Conservation (phyloP, 192 early-diverging fungal genomes). For the Kappamyces sp. region DNA sequence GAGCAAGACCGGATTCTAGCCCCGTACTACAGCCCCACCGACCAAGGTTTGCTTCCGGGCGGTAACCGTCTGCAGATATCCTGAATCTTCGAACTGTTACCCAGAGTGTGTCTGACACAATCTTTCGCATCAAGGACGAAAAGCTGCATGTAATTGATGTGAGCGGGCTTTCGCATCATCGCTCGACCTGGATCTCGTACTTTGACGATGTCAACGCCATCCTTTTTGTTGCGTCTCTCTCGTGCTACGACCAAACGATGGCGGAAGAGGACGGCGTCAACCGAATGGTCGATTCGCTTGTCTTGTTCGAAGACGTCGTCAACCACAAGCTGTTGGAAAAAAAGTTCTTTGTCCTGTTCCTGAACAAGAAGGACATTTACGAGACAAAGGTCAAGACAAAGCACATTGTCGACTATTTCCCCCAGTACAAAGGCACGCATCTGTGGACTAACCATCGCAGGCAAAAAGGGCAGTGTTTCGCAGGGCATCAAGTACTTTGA, state of each 20-base stretch:
- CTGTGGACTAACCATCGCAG: not conserved
- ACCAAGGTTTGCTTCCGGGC: constrained; percentile 22
- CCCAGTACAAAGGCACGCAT: constrained; percentile 20
- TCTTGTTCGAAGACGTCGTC: constrained; percentile 2
- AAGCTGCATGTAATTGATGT: constrained; percentile 17
- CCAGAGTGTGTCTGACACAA: constrained; percentile 28
- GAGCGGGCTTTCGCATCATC: constrained; percentile 7
- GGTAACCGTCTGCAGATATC: constrained; percentile 28
- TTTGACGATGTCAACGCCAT: constrained; percentile 59
- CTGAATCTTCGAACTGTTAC: constrained; percentile 28
- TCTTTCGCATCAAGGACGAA: constrained; percentile 31
- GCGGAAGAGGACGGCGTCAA: constrained; percentile 11
- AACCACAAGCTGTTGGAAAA: constrained; percentile 16
- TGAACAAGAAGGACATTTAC: constrained; percentile 18
- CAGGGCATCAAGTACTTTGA: too few relatives aligned
- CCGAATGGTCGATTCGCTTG: constrained; percentile 9
- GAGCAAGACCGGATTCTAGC: constrained; percentile 1
- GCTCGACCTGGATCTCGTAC: constrained; percentile 52
- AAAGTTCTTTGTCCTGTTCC: constrained; percentile 14
- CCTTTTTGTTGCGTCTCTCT: constrained; percentile 13
- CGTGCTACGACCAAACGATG: constrained; percentile 15
- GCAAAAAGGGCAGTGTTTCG: too few relatives aligned
- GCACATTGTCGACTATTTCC: constrained; percentile 20
- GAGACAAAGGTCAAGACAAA: constrained; percentile 18
- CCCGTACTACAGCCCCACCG: constrained; percentile 15